These are phyloP conservation scores for Alternaria sp. DNA, from an alignment of 2,329 filamentous ascomycete genomes.

Conservation along the genomic window DNA sequence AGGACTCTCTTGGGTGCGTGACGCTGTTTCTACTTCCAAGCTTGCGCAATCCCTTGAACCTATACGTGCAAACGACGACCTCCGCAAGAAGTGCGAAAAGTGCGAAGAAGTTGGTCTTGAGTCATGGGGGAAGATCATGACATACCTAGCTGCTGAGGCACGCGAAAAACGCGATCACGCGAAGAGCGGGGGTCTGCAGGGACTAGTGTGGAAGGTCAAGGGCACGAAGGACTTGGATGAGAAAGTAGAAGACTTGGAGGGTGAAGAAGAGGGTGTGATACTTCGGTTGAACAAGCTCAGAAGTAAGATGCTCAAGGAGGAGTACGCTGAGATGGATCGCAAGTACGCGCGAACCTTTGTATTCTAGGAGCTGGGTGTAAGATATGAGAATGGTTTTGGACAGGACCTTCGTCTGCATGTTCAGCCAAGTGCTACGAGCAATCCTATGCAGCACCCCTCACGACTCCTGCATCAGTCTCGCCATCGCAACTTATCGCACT, in stretches of 20 bases:
- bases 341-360: conserved; percentile 48
- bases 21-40: conserved; percentile 79
- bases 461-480: neutral
- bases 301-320: conserved; percentile 43
- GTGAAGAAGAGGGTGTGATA: conserved; percentile 46
- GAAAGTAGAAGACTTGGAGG: conserved; percentile 43
- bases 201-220: conserved; percentile 38
- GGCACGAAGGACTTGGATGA: conserved; percentile 38
- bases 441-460: neutral
- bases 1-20: conserved; percentile 87
- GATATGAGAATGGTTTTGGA: neutral
- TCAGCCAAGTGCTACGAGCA: neutral
- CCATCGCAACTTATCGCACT: neutral
- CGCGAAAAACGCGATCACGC: conserved; percentile 42
- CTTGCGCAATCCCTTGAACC: conserved; percentile 63
- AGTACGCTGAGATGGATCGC: conserved; percentile 47
- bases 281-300: conserved; percentile 47
- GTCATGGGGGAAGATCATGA: conserved; percentile 87
- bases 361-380: conserved; percentile 31
- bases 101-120: conserved; percentile 78
- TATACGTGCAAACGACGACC: conserved; percentile 48
- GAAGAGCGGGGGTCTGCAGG: conserved; percentile 27
- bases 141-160: conserved; percentile 63
- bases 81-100: conserved; percentile 72
- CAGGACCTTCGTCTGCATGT: neutral